Base-by-base conservation (phyloP, 495 filamentous ascomycete genomes). In the Xylaria grammica region DNA sequence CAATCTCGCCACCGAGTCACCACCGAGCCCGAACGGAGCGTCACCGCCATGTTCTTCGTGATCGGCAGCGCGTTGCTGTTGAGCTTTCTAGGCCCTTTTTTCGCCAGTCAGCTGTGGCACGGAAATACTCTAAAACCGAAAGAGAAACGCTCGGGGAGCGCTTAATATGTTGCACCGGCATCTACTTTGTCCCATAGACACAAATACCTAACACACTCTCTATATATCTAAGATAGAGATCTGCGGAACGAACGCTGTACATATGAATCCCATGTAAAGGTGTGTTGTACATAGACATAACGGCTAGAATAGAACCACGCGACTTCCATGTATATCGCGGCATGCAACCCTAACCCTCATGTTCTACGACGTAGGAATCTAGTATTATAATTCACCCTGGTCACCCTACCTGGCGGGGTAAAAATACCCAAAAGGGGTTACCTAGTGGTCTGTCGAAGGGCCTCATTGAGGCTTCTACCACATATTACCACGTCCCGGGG, bases 21-120 rank as follows among this genome's bases (percentile, higher is more conserved):
- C 8, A 34, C 67, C 24, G 67, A 69, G 62, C 59, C 64, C 1
- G 66, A 75, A 59, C 57, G 56, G 26, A 62, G 74, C 10, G 44
- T 72, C 48, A 63, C 69, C 1, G 68, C 67, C 26, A 79, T 77
- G 63, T 86, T 86, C 45, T 64, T 83, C 26, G 58, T 72, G 9
- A 67, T 80, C 13, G 67, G 77, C 29, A 74, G 72, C 0, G 71
- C 85, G 4, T 42, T 85, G 44, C 59, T 65, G 20, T 36, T 79
- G 4, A 75, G 72, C n/a, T 49, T 83, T 4, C 13, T 78, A 6
- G 69, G 68, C 3, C 81, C 82, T 4, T 65, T 71, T 2, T 38
- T 42, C 13, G 7, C 67, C 22, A 40, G 58, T 15, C 65, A 60
- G 58, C 30, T 68, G 7, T 74, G 58, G 65, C 10, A 17, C 4